Evolutionary conservation across 1,284 basidiomycete genomes (phyloP).

Genomic region (Sparassis latifolia): DNA sequence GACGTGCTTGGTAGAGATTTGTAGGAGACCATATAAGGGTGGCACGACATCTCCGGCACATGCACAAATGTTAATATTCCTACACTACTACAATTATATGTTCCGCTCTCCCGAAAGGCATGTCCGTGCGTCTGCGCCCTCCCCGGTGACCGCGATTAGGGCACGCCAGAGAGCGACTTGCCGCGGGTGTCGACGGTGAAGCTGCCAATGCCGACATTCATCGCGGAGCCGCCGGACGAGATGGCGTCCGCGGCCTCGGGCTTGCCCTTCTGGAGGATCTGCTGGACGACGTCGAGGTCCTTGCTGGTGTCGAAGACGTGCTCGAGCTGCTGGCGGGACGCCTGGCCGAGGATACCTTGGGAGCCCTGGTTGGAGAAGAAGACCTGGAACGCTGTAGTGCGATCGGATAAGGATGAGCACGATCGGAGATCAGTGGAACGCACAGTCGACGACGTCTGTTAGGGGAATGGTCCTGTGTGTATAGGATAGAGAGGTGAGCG

Average conservation of each 20-base stretch:
- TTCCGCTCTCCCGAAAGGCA: too few species aligned
- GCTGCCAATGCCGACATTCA: constrained; percentile 37
- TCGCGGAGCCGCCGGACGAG: constrained; percentile 18
- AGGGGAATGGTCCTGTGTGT: constrained; percentile 55
- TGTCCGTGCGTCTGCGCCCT: too few species aligned
- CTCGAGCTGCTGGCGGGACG: constrained; percentile 76
- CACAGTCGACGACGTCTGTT: constrained; percentile 70
- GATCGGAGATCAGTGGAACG: constrained; percentile 18
- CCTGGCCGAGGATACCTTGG: constrained; percentile 62
- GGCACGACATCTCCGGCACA: too few species aligned
- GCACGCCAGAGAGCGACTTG: constrained; percentile 11
- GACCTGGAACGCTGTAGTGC: constrained; percentile 37
- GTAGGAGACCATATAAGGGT: too few species aligned
- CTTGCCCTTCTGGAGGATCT: constrained; percentile 56
- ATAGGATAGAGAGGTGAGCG: constrained; percentile 5
- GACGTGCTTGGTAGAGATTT: too few species aligned
- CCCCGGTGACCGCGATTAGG: too few species aligned
- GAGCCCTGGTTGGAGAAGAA: constrained; percentile 59
- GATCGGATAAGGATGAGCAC: constrained; percentile 4
- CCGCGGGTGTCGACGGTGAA: constrained; percentile 33
- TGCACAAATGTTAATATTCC: too few species aligned
- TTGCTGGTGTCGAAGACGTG: constrained; percentile 59
- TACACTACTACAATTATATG: too few species aligned
- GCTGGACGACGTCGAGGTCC: constrained; percentile 54
- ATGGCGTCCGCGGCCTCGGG: constrained; percentile 46